These are phyloP conservation scores for Wakefieldia striispora DNA, from an alignment of 768 basidiomycete species.

Conservation along the genomic window DNA sequence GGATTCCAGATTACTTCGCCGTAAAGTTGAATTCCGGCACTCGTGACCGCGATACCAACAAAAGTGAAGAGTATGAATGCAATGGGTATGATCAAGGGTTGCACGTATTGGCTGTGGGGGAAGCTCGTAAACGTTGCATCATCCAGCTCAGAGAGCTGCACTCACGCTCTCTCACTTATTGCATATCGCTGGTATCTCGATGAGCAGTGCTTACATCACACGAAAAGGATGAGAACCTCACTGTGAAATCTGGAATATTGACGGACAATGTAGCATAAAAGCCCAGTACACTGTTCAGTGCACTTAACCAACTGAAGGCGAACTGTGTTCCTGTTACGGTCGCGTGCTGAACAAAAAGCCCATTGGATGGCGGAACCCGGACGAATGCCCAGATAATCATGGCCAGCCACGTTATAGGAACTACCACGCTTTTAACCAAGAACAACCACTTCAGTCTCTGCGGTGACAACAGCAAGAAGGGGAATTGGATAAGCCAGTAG, in stretches of 20 bases:
- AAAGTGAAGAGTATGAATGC: slow-evolving; percentile 78
- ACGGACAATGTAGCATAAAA: slow-evolving; percentile 70
- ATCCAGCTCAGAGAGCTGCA: not conserved
- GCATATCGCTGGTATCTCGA: slow-evolving; percentile 59
- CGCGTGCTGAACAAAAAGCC: slow-evolving; percentile 56
- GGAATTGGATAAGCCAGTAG: slow-evolving; percentile 76
- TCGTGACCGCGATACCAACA: slow-evolving; percentile 77
- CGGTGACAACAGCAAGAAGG: slow-evolving; percentile 74
- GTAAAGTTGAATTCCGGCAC: slow-evolving; percentile 70
- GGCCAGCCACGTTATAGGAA: slow-evolving; percentile 61
- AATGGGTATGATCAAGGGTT: slow-evolving; percentile 74
- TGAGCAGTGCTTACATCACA: not conserved
- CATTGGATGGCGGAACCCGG: slow-evolving; percentile 56
- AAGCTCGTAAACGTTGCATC: not conserved
- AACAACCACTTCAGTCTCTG: slow-evolving; percentile 79
- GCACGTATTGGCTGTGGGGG: slow-evolving; percentile 61
- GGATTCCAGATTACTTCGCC: slow-evolving; percentile 76
- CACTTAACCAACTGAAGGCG: slow-evolving; percentile 75
- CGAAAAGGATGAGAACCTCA: slow-evolving; percentile 17
- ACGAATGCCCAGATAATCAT: slow-evolving; percentile 81
- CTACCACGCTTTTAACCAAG: slow-evolving; percentile 61
- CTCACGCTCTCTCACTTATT: slow-evolving; percentile 61
- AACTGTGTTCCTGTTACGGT: slow-evolving; percentile 52
- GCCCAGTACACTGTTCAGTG: slow-evolving; percentile 76
- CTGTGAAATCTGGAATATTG: slow-evolving; percentile 85